Evolutionary conservation across 352 stramenopile genomes (phyloP).

Genomic region (Phytophthora quininea): DNA sequence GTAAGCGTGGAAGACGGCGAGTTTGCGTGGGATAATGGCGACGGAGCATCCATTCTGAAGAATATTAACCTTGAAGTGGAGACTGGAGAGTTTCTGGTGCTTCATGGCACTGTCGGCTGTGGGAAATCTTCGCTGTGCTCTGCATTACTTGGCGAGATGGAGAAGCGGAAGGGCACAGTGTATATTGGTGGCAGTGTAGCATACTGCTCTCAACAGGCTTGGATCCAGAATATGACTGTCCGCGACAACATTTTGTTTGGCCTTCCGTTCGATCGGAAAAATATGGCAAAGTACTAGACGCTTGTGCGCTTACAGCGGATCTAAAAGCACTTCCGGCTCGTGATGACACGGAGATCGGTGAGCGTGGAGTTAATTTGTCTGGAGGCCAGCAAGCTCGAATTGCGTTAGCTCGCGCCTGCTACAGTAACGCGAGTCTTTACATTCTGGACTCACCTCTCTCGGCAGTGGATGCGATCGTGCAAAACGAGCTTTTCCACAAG

Average conservation of each 20-base stretch:
- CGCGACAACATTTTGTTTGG: conserved; percentile 97
- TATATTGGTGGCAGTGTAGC: conserved; percentile 47
- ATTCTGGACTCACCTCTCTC: conserved; percentile 93
- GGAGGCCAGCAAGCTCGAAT: conserved; percentile 93
- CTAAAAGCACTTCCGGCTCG: conserved; percentile 79
- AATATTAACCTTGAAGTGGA: conserved; percentile 43
- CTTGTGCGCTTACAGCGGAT: conserved; percentile 87
- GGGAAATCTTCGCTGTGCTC: conserved; percentile 59
- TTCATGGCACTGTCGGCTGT: conserved; percentile 49
- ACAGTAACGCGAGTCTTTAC: conserved; percentile 67
- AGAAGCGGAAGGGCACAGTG: conserved; percentile 40
- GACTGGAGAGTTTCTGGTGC: conserved; percentile 48
- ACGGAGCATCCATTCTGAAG: conserved; percentile 19
- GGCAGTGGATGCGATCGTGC: conserved; percentile 95
- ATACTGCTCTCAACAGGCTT: conserved; percentile 91
- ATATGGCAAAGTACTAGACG: conserved; percentile 67
- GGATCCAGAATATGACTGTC: conserved; percentile 95
- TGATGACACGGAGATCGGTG: conserved; percentile 95
- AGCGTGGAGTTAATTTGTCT: conserved; percentile 95
- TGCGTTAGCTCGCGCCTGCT: conserved; percentile 70
- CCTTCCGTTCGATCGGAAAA: conserved; percentile 49
- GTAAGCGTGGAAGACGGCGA: conserved; percentile 29
- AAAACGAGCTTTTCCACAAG: conserved; percentile 90
- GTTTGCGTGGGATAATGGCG: conserved; percentile 33
- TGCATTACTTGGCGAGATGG: conserved; percentile 79